Evolutionary conservation across 108 stramenopile species (phyloP), one percentile per base, ranked within the genome.

Genomic region (Skeletonema marinoi): DNA sequence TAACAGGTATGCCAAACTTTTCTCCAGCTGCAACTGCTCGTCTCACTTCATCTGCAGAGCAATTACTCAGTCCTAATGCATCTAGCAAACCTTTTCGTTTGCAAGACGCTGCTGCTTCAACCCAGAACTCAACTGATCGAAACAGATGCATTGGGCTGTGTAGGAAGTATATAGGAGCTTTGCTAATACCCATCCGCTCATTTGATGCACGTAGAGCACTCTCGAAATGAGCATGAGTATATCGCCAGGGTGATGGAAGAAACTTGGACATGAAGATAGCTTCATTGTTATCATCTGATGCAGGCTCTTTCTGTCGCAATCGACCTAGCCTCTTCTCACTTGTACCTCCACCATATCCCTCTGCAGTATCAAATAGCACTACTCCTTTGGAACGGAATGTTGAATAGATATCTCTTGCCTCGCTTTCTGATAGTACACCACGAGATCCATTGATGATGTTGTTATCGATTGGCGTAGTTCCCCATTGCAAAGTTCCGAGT

Each of bases 291-390:
- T 64, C 17, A 63, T 32, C 29, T 65, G 56, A 33, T 36, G 21
- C 17, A 38, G 35, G 33, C 42, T 77, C 75, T 46, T 46, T 59
- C 35, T 71, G 33, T 46, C 64, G 61, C 39, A 86, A 68, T 32
- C 78, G 56, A 65, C 87, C 87, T 14, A 89, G 31, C 11, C 92
- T 60, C 66, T 81, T 68, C 77, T 92, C 92, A 38, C 78, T 78
- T 0, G 88, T 92, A 16, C 90, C 90, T 46, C 90, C 90, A 6
- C 92, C 92, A 69, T 92, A 92, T 59, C 92, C 92, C 81, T 92
- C 92, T 1, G 92, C 92, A 7, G 92, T 92, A 71, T 92, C 92
- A 51, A 83, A 89, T 54, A 92, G 78, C 0, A 78, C 73, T n/a
- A 89, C 82, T 12, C 85, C 82, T 12, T 72, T 71, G 3, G 65